Percentiles rank a stretch among this genome's conserved stretches.
Conservation (phyloP, 345 rosid species). For the Populus simonii region DNA sequence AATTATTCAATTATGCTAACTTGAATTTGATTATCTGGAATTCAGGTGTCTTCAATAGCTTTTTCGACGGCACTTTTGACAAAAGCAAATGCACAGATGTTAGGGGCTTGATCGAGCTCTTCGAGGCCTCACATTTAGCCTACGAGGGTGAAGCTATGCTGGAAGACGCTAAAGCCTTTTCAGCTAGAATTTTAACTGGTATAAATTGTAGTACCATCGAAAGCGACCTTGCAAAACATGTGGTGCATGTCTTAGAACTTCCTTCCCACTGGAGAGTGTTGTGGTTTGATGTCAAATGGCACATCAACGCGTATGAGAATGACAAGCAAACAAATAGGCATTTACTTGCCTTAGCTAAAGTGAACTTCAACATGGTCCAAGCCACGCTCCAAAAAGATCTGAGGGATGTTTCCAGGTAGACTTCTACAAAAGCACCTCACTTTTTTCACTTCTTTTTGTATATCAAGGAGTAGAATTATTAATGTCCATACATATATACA, state of each 20-base stretch:
- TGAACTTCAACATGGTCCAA: conserved; percentile 46
- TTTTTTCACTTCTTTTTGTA: too few relatives aligned
- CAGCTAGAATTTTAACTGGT: conserved; percentile 11
- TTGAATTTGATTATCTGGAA: not conserved
- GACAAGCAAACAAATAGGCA: not conserved
- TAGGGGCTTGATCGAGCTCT: conserved; percentile 37
- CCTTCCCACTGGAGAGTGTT: conserved; percentile 39
- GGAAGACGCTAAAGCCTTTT: conserved; percentile 29
- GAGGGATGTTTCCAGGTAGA: conserved; percentile 38
- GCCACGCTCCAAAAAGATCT: conserved; percentile 46
- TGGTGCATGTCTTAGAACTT: conserved; percentile 37
- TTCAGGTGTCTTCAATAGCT: conserved; percentile 35
- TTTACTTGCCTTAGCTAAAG: conserved; percentile 37
- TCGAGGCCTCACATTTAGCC: conserved; percentile 45
- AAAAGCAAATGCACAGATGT: conserved; percentile 17
- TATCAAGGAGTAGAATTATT: too few relatives aligned
- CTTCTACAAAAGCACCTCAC: too few relatives aligned
- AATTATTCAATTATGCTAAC: too few relatives aligned
- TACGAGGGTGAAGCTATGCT: conserved; percentile 32
- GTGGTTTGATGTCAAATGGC: conserved; percentile 55
- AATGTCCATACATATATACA: too few relatives aligned
- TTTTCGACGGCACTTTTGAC: conserved; percentile 23
- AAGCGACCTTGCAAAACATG: conserved; percentile 5
- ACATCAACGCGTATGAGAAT: conserved; percentile 17
- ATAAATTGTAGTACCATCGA: not conserved